phyloP scores from a whole-genome alignment of 805 yeast genomes.

The Candida ipomoeae region DNA sequence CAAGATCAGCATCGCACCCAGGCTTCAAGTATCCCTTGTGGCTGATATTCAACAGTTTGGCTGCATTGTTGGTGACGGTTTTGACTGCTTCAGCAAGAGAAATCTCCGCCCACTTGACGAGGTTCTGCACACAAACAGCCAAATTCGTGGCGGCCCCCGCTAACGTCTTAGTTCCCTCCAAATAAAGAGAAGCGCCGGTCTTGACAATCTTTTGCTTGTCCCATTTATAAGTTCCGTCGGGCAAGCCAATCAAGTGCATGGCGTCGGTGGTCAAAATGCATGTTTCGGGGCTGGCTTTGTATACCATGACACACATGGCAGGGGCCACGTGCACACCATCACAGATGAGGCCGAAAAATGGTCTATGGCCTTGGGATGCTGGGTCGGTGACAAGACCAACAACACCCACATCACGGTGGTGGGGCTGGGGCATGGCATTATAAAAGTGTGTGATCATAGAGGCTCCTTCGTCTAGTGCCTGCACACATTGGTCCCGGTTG shows the following conservation, averaged over 20 bases:
- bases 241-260: slow-evolving; percentile 52
- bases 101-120: slow-evolving; percentile 46
- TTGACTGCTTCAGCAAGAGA: slow-evolving; percentile 51
- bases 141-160: slow-evolving; percentile 61
- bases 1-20: slow-evolving; percentile 57
- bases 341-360: slow-evolving; percentile 51
- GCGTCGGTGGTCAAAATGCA: slow-evolving; percentile 58
- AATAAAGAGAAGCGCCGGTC: slow-evolving; percentile 41
- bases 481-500: slow-evolving; percentile 32
- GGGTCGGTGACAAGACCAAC: slow-evolving; percentile 45
- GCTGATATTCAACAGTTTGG: slow-evolving; percentile 42
- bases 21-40: slow-evolving; percentile 47
- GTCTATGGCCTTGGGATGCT: slow-evolving; percentile 21
- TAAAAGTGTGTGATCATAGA: slow-evolving; percentile 58
- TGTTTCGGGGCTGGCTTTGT: slow-evolving; percentile 48
- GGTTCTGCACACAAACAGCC: slow-evolving; percentile 47
- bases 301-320: slow-evolving; percentile 47
- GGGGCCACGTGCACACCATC: slow-evolving; percentile 62
- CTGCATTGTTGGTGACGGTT: slow-evolving; percentile 53
- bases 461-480: slow-evolving; percentile 50
- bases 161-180: slow-evolving; percentile 53
- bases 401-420: slow-evolving; percentile 55
- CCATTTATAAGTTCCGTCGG: slow-evolving; percentile 56
- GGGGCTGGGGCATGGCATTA: slow-evolving; percentile 62
- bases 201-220: slow-evolving; percentile 45